A percentile compares a stretch with the other conserved stretches of the same genome.
These are phyloP conservation scores for Leccinum colubrinum DNA, from an alignment of 1,284 basidiomycete genomes.

Conservation along the genomic window DNA sequence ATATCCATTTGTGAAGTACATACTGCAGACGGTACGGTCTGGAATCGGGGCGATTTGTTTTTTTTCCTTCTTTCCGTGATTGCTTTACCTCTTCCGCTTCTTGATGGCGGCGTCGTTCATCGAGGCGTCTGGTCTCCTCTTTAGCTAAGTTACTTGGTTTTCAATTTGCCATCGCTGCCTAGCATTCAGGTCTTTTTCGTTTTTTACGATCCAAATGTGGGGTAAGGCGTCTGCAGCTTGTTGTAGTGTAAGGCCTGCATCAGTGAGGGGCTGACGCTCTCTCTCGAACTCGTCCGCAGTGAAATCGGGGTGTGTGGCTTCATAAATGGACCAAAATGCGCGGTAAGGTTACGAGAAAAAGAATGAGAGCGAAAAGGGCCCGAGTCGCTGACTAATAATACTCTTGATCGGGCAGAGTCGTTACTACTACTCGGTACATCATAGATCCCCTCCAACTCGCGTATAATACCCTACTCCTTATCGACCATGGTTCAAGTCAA, in stretches of 20 bases:
- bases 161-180: background rate
- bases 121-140: background rate
- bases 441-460: no score
- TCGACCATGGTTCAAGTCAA: constrained; percentile 51
- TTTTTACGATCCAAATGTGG: no score
- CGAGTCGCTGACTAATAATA: background rate
- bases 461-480: no score
- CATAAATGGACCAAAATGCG: background rate
- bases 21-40: background rate
- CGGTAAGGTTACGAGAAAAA: background rate
- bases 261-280: background rate
- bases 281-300: background rate
- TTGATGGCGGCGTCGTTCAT: background rate
- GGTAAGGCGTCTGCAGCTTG: no score
- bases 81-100: background rate
- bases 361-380: background rate
- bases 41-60: no score
- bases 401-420: no score
- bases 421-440: no score
- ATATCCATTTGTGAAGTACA: background rate
- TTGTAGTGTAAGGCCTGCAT: no score
- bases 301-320: background rate
- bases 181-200: background rate
- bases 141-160: no score
- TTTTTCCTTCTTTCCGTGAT: background rate